Base-by-base conservation (phyloP, 202 grass and related monocot species). In the Setaria italica region DNA sequence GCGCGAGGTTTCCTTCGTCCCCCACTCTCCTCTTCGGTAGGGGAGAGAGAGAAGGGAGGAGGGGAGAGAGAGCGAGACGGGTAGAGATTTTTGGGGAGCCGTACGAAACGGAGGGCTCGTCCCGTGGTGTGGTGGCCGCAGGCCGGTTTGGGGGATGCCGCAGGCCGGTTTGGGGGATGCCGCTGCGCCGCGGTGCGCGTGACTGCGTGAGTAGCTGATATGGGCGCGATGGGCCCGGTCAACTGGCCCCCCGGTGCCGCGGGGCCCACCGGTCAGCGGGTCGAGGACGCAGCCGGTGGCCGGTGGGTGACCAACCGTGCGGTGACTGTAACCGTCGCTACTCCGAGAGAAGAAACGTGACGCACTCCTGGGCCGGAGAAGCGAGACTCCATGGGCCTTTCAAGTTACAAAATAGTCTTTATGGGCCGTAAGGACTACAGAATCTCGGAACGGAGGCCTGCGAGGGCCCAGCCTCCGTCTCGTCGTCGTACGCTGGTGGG, bases 91-190 rank as follows among this genome's bases (percentile, higher is more conserved):
- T 84, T 85, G 69, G 60, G 75, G 50, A 48, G 50, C 82, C 87
- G 87, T 89, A 80, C 67, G 76, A 89, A 75, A 76, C 72, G 82
- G 77, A 85, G 76, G 76, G 62, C 82, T 85, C 62, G 82, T 73
- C 82, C 80, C 62, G 82, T 73, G 80, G 75, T 32, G n/a, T 33
- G 46, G 48, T 54, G 70, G 45, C 21, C 25, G 25, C 25, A 25
- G 25, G 25, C 25, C 21, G 47, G 21, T 70, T 21, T 62, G 41
- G 67, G 50, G 35, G 65, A 68, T 55, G 39, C 67, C 15, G 20
- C 49, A 11, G 25, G 25, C 25, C 21, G 47, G 21, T 70, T 21
- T 62, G 41, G 67, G 50, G 35, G 66, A 70, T 56, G 41, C 67
- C 16, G 43, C 43, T 46, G 45, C 55, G 78, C 7, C n/a, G 65